A percentile compares a stretch with the other conserved stretches of the same genome.
These are phyloP conservation scores for Coemansia sp. DNA, from an alignment of 192 early-diverging fungal genomes.

Conservation along the genomic window DNA sequence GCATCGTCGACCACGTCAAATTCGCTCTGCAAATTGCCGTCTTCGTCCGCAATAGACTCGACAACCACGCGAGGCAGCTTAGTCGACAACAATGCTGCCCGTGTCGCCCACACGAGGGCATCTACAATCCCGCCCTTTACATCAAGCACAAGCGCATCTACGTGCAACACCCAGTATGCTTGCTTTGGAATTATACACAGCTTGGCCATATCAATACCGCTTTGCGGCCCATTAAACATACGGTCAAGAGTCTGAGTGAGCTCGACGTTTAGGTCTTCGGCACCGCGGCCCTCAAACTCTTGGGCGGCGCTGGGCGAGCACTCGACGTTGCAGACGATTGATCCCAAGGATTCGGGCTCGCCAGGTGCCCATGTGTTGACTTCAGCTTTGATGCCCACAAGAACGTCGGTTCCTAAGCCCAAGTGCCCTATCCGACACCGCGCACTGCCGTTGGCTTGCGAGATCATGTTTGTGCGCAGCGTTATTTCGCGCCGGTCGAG, in stretches of 20 bases:
- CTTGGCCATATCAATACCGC: conserved; percentile 79
- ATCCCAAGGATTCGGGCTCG: conserved; percentile 59
- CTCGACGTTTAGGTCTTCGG: conserved; percentile 82
- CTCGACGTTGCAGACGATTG: conserved; percentile 85
- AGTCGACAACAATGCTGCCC: conserved; percentile 88
- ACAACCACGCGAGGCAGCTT: conserved; percentile 79
- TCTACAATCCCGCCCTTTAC: conserved; percentile 86
- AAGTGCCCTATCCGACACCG: conserved; percentile 59
- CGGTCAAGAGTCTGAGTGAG: conserved; percentile 80
- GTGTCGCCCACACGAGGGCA: conserved; percentile 76
- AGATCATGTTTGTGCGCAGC: conserved; percentile 83
- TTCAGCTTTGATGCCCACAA: conserved; percentile 95
- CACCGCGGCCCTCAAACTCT: conserved; percentile 73
- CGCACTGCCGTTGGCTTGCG: conserved; percentile 88
- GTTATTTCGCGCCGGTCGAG: conserved; percentile 73
- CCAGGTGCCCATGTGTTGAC: conserved; percentile 63
- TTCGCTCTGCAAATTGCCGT: conserved; percentile 75
- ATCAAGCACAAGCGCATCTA: conserved; percentile 90
- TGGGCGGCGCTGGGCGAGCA: conserved; percentile 85
- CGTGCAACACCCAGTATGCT: conserved; percentile 86
- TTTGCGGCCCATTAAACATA: conserved; percentile 73
- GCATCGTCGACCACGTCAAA: conserved; percentile 91
- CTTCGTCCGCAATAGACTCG: conserved; percentile 73
- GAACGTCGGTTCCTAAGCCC: conserved; percentile 80
- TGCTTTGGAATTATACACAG: conserved; percentile 89